phyloP scores from a whole-genome alignment of 129 eudicot species.

The Arctium minus region DNA sequence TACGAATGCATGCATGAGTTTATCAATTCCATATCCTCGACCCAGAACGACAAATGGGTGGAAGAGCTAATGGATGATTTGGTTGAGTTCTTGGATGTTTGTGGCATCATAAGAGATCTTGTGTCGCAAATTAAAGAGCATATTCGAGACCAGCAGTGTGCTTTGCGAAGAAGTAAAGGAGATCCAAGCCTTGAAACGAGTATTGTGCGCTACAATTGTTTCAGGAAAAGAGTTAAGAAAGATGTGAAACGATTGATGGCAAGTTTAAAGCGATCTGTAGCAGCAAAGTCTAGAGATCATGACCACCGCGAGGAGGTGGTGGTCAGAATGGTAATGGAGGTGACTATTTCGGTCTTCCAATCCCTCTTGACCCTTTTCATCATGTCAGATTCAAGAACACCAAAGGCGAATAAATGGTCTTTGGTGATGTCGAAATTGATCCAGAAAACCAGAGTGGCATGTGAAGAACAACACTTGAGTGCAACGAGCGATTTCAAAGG shows the following conservation, averaged over 20 bases:
- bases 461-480: conserved; percentile 13
- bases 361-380: conserved; percentile 29
- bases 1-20: conserved; percentile 30
- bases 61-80: conserved; percentile 27
- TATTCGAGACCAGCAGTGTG: conserved; percentile 24
- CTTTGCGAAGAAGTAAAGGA: conserved; percentile 27
- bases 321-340: conserved; percentile 23
- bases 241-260: conserved; percentile 23
- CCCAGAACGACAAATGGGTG: conserved; percentile 16
- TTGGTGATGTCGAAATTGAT: conserved; percentile 30
- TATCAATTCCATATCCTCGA: conserved; percentile 16
- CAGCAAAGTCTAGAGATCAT: background rate
- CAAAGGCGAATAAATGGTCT: conserved; percentile 19
- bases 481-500: conserved; percentile 14
- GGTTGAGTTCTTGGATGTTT: conserved; percentile 33
- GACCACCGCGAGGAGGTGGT: conserved; percentile 17
- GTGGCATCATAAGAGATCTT: conserved; percentile 26
- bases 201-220: conserved; percentile 7
- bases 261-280: conserved; percentile 20
- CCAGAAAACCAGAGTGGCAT: conserved; percentile 16
- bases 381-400: conserved; percentile 8
- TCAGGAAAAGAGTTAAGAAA: conserved; percentile 31
- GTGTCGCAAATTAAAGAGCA: conserved; percentile 25
- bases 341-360: conserved; percentile 22
- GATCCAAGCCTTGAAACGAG: conserved; percentile 11